phyloP scores from a whole-genome alignment of 345 rosid species.

The Erodium maritimum region DNA sequence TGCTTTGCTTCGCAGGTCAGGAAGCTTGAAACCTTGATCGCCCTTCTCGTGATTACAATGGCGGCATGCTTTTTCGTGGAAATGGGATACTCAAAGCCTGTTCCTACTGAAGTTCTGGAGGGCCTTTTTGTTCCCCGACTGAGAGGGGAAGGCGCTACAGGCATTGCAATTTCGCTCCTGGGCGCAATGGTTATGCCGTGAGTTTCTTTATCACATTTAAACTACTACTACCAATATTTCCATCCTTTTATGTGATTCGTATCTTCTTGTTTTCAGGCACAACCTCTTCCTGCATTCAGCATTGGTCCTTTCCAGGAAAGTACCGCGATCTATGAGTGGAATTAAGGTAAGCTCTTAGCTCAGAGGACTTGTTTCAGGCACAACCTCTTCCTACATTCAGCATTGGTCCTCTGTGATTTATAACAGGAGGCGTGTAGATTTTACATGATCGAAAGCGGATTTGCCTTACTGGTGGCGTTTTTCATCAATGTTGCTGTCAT shows the following conservation, averaged over 20 bases:
- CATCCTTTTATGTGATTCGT: not conserved
- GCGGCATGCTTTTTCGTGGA: conserved; percentile 76
- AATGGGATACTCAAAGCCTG: conserved; percentile 78
- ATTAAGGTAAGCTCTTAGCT: conserved; percentile 3
- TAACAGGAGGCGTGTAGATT: conserved; percentile 7
- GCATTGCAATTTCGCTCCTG: conserved; percentile 83
- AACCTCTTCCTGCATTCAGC: conserved; percentile 10
- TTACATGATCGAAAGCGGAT: conserved; percentile 10
- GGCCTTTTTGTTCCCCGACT: conserved; percentile 94
- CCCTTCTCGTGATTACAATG: conserved; percentile 77
- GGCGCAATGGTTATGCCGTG: conserved; percentile 99
- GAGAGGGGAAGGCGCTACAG: conserved; percentile 87
- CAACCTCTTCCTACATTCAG: too few relatives aligned
- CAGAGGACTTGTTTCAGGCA: too few relatives aligned
- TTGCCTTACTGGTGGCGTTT: conserved; percentile 10
- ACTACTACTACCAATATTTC: not conserved
- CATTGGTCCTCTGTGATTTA: not conserved
- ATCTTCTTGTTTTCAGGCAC: conserved; percentile 2
- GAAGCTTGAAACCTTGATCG: conserved; percentile 76
- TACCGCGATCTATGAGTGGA: conserved; percentile 1
- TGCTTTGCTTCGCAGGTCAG: conserved; percentile 37
- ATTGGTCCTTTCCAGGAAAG: conserved; percentile 8
- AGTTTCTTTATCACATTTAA: conserved; percentile 13
- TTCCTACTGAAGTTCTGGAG: conserved; percentile 45
- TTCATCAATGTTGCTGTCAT: conserved; percentile 10